phyloP scores from a whole-genome alignment of 129 eudicot species.

The Artemisia annua region DNA sequence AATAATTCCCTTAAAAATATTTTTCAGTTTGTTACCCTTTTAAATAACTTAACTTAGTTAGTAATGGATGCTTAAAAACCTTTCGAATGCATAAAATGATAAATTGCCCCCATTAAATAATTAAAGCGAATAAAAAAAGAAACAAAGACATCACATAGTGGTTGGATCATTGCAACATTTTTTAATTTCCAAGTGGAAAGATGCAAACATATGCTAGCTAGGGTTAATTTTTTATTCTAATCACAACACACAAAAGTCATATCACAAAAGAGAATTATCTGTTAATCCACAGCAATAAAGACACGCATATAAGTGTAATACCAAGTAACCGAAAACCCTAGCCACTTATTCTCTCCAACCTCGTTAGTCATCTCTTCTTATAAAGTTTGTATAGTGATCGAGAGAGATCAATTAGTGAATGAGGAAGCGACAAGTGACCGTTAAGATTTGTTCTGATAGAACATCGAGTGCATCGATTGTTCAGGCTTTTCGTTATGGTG shows the following conservation, averaged over 20 bases:
- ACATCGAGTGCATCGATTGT: neutral
- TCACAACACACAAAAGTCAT: neutral
- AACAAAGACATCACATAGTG: conserved; percentile 1
- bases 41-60: too few species aligned
- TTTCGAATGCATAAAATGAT: too few species aligned
- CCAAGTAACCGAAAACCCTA: neutral
- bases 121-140: neutral
- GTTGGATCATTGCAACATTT: too few species aligned
- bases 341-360: neutral
- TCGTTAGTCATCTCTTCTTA: neutral
- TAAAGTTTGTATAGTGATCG: neutral
- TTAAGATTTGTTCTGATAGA: neutral
- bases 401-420: neutral
- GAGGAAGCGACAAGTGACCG: conserved; percentile 29
- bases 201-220: neutral
- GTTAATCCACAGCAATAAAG: too few species aligned
- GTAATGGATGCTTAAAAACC: too few species aligned
- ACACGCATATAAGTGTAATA: neutral
- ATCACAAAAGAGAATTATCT: neutral
- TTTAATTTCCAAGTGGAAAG: too few species aligned
- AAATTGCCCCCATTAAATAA: too few species aligned
- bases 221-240: neutral
- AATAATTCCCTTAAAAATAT: too few species aligned
- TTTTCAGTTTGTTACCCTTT: too few species aligned
- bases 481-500: neutral